These are phyloP conservation scores for Nemania diffusa DNA, from an alignment of 2,329 filamentous ascomycete genomes.

Conservation along the genomic window DNA sequence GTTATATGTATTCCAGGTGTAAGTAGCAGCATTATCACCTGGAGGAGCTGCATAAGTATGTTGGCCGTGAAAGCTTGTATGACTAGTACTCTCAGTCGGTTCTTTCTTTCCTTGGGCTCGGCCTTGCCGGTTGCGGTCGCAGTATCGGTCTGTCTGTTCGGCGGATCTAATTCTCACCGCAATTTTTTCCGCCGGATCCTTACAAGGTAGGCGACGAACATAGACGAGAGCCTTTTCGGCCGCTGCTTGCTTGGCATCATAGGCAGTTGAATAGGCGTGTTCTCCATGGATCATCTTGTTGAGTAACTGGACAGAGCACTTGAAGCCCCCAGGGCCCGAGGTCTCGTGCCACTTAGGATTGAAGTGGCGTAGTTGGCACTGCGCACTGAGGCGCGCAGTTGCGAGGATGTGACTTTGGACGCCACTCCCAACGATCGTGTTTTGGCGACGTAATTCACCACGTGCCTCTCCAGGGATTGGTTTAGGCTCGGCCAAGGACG, in stretches of 20 bases:
- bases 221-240: constrained; percentile 36
- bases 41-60: constrained; percentile 14
- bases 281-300: constrained; percentile 30
- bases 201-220: constrained; percentile 28
- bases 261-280: constrained; percentile 24
- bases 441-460: constrained; percentile 1
- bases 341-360: constrained; percentile 44
- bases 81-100: constrained; percentile 2
- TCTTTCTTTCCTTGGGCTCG: constrained; percentile 22
- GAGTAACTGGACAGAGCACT: constrained; percentile 40
- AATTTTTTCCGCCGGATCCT: constrained; percentile 17
- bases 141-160: constrained; percentile 17
- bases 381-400: constrained; percentile 34
- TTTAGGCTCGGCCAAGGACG: constrained; percentile 8
- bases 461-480: neutral
- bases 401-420: constrained; percentile 4
- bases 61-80: constrained; percentile 9
- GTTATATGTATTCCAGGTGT: constrained; percentile 12
- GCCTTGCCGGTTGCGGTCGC: constrained; percentile 2
- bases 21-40: constrained; percentile 11
- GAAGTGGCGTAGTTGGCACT: constrained; percentile 46
- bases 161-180: constrained; percentile 1
- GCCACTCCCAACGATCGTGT: neutral
- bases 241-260: constrained; percentile 42
- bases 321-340: constrained; percentile 24